Evolutionary conservation across 139 green algal species (phyloP).

Genomic region (Marvania coccoides): DNA sequence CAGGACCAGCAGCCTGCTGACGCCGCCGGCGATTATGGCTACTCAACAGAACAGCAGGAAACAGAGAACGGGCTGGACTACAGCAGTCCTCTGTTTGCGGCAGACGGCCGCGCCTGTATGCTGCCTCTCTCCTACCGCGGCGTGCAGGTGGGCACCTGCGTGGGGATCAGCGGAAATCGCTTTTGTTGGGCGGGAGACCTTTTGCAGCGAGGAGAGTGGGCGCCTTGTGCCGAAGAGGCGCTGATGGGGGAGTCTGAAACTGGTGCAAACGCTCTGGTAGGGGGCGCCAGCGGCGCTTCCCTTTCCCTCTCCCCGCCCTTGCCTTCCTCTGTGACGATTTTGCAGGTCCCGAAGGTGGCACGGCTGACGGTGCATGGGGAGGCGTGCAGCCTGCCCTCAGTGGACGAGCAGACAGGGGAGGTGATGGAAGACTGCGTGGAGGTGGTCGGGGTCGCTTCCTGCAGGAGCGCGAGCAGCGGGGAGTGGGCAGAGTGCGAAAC

Average conservation of each 20-base stretch:
- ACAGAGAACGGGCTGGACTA: too few relatives aligned
- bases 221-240: not conserved
- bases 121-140: conserved; percentile 15
- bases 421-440: conserved; percentile 12
- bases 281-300: too few relatives aligned
- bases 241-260: not conserved
- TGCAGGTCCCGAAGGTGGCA: not conserved
- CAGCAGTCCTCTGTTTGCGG: not conserved
- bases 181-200: conserved; percentile 10
- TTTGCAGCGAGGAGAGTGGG: not conserved
- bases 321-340: not conserved
- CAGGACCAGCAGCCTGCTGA: too few relatives aligned
- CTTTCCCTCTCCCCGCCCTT: too few relatives aligned
- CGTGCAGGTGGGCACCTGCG: conserved; percentile 4
- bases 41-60: too few relatives aligned
- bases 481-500: conserved; percentile 4
- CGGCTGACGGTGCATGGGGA: not conserved
- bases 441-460: not conserved
- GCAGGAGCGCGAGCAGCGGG: not conserved
- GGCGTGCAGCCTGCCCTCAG: not conserved
- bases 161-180: not conserved
- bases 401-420: conserved; percentile 10
- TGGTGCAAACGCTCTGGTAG: not conserved
- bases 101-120: not conserved
- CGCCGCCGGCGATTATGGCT: too few relatives aligned